Percentiles rank a stretch among this genome's conserved stretches.
phyloP scores from a whole-genome alignment of 2,329 filamentous ascomycete genomes.

The Botrytis paeoniae region DNA sequence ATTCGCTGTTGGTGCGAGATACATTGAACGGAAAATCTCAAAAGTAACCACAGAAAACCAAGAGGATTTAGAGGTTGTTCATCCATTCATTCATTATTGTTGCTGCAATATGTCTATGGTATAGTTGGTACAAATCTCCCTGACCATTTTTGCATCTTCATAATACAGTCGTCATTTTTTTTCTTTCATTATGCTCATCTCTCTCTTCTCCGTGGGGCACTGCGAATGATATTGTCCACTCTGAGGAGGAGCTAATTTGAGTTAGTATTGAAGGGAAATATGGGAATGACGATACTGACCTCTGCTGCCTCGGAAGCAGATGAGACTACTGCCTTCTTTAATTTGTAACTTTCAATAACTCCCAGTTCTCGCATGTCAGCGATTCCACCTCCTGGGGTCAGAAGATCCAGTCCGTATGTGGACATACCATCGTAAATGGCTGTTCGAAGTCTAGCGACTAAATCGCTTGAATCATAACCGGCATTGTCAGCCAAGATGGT shows the following conservation, averaged over 20 bases:
- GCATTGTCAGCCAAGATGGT: conserved; percentile 98
- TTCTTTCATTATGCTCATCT: conserved; percentile 52
- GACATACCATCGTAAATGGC: conserved; percentile 93
- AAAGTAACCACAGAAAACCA: background rate
- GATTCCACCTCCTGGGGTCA: conserved; percentile 86
- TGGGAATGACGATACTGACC: conserved; percentile 52
- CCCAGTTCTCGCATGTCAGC: conserved; percentile 94
- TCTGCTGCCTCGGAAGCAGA: conserved; percentile 96
- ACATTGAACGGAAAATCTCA: background rate
- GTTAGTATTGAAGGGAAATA: conserved; percentile 35
- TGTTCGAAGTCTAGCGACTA: conserved; percentile 87
- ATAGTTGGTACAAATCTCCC: conserved; percentile 36
- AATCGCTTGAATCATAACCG: conserved; percentile 89
- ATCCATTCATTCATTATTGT: conserved; percentile 26
- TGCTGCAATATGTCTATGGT: conserved; percentile 38
- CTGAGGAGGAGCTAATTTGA: conserved; percentile 70
- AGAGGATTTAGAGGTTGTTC: conserved; percentile 9
- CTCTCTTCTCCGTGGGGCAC: conserved; percentile 79
- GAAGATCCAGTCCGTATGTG: conserved; percentile 84
- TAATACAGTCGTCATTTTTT: conserved; percentile 34
- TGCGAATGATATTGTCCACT: conserved; percentile 97
- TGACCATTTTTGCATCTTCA: conserved; percentile 29
- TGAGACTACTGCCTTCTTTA: conserved; percentile 96
- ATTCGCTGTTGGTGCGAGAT: background rate
- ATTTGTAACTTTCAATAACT: conserved; percentile 96